These are phyloP conservation scores for Aspergillus sergii DNA, from an alignment of 2,329 filamentous ascomycete species.

Conservation along the genomic window DNA sequence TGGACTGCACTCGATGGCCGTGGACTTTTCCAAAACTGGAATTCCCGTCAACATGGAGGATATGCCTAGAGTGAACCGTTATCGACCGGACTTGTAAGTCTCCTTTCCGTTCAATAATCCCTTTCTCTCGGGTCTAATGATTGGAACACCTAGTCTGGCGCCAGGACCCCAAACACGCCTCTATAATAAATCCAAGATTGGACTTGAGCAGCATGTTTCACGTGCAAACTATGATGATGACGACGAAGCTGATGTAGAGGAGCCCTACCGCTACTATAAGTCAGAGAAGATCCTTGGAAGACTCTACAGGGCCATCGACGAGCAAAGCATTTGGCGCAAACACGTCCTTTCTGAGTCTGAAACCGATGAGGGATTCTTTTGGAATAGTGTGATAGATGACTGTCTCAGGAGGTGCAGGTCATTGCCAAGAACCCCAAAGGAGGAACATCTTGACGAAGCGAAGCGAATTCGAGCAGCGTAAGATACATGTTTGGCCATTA, in stretches of 20 bases:
- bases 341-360: constrained; percentile 15
- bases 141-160: constrained; percentile 21
- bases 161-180: constrained; percentile 24
- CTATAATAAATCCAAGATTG: constrained; percentile 46
- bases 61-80: constrained; percentile 44
- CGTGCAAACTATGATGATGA: constrained; percentile 49
- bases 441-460: constrained; percentile 19
- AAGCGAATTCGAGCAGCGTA: constrained; percentile 14
- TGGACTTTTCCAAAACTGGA: constrained; percentile 77
- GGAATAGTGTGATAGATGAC: constrained; percentile 15
- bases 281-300: constrained; percentile 70
- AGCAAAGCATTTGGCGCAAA: constrained; percentile 58
- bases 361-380: constrained; percentile 15
- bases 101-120: too few relatives aligned
- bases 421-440: constrained; percentile 13
- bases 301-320: constrained; percentile 73
- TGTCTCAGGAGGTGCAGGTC: constrained; percentile 4
- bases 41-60: constrained; percentile 53
- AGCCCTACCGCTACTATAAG: constrained; percentile 61
- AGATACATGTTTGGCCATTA: neutral
- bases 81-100: constrained; percentile 60
- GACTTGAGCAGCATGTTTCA: constrained; percentile 50
- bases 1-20: constrained; percentile 68
- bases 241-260: constrained; percentile 49
- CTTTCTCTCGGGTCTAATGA: neutral